Percentiles rank a stretch among this genome's conserved stretches.
These are phyloP conservation scores for Quambalaria eucalypti DNA, from an alignment of 1,284 basidiomycete genomes.

Conservation along the genomic window DNA sequence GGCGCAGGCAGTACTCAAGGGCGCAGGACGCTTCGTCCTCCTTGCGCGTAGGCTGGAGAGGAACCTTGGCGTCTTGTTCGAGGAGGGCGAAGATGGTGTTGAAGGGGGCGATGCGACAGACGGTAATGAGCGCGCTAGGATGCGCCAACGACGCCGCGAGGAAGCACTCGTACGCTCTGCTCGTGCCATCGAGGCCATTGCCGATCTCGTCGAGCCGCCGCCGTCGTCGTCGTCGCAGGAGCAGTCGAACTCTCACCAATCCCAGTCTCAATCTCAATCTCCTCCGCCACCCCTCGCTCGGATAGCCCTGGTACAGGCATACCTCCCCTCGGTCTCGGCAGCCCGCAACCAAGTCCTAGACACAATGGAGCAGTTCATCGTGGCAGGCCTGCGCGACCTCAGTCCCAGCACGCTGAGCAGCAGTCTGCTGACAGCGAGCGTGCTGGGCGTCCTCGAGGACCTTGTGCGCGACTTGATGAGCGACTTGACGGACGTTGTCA, in stretches of 20 bases:
- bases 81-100: background rate
- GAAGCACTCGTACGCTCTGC: background rate
- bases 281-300: background rate
- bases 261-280: no score
- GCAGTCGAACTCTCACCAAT: no score
- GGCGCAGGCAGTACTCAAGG: background rate
- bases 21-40: background rate
- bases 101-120: background rate
- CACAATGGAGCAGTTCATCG: slow-evolving; percentile 36
- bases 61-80: background rate
- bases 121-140: background rate
- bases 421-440: slow-evolving; percentile 87
- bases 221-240: background rate
- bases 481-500: slow-evolving; percentile 75
- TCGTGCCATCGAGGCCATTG: background rate
- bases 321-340: background rate
- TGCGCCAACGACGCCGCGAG: background rate
- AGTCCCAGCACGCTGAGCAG: slow-evolving; percentile 64
- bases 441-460: slow-evolving; percentile 71
- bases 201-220: background rate
- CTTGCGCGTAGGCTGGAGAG: background rate
- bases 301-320: background rate
- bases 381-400: slow-evolving; percentile 27
- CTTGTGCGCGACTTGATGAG: slow-evolving; percentile 70
- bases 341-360: background rate